A percentile compares a stretch with the other conserved stretches of the same genome.
Conservation (phyloP, 192 early-diverging fungal genomes). For the Podila epicladia region DNA sequence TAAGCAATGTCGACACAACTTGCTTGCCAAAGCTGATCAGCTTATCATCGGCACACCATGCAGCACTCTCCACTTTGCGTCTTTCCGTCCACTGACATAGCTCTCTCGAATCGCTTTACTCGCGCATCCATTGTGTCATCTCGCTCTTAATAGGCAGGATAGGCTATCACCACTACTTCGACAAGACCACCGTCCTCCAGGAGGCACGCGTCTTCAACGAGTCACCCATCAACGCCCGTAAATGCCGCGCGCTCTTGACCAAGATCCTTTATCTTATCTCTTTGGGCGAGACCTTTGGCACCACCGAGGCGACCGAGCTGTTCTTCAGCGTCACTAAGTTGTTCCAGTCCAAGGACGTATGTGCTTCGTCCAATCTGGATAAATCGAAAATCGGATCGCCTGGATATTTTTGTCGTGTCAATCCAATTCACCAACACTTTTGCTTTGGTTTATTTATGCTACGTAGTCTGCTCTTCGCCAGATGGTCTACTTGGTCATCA, state of each 20-base stretch:
- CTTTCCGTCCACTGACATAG: no score
- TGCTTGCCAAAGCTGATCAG: background rate
- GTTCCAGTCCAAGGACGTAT: slow-evolving; percentile 94
- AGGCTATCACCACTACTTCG: slow-evolving; percentile 86
- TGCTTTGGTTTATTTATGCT: no score
- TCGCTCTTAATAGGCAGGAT: slow-evolving; percentile 65
- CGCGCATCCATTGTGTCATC: background rate
- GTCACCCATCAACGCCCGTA: slow-evolving; percentile 93
- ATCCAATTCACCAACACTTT: no score
- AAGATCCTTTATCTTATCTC: slow-evolving; percentile 95
- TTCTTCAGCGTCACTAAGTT: slow-evolving; percentile 99
- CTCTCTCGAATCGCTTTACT: no score
- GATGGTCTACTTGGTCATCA: slow-evolving; percentile 98
- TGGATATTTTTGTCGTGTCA: background rate
- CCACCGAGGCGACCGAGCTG: slow-evolving; percentile 96
- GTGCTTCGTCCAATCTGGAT: slow-evolving; percentile 8
- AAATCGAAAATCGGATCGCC: no score
- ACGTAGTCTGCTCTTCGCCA: slow-evolving; percentile 89
- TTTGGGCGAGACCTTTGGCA: slow-evolving; percentile 86
- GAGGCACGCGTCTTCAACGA: slow-evolving; percentile 98
- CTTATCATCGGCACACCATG: background rate
- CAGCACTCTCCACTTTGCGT: no score
- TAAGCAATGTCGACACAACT: slow-evolving; percentile 23
- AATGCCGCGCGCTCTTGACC: slow-evolving; percentile 91
- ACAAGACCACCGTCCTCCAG: slow-evolving; percentile 93